Conservation (phyloP, 2,329 filamentous ascomycete genomes). For the Sphaerulina populicola region DNA sequence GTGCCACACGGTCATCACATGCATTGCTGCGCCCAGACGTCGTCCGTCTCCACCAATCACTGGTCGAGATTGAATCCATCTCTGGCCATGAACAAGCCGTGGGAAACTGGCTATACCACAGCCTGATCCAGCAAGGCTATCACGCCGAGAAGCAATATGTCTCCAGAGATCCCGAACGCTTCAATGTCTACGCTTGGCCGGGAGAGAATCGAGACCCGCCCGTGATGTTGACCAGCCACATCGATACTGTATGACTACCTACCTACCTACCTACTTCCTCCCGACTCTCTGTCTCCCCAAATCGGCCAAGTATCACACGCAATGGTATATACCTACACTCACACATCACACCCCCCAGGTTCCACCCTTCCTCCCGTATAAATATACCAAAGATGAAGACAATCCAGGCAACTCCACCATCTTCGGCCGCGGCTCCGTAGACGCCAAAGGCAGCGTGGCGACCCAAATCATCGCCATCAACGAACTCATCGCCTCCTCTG, state of each 20-base stretch:
- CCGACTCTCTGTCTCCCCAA: too few species aligned
- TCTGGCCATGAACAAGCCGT: constrained; percentile 60
- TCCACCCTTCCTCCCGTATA: constrained; percentile 64
- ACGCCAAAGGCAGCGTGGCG: constrained; percentile 52
- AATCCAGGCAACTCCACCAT: constrained; percentile 34
- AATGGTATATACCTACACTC: too few species aligned
- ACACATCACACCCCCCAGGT: constrained; percentile 36
- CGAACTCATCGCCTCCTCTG: constrained; percentile 39
- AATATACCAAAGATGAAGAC: constrained; percentile 36
- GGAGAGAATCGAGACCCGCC: constrained; percentile 45
- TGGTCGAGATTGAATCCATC: constrained; percentile 67
- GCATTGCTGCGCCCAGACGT: constrained; percentile 41
- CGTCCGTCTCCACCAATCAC: constrained; percentile 62
- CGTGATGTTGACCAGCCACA: constrained; percentile 68
- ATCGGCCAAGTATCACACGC: too few species aligned
- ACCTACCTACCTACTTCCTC: too few species aligned
- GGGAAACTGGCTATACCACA: constrained; percentile 59
- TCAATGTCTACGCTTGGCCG: constrained; percentile 68
- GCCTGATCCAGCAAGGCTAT: constrained; percentile 55
- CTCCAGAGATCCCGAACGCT: constrained; percentile 43
- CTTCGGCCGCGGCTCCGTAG: constrained; percentile 65
- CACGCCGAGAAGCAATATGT: constrained; percentile 53
- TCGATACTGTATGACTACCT: constrained; percentile 54
- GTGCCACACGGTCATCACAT: constrained; percentile 11
- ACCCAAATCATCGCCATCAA: constrained; percentile 63